Base-by-base conservation (phyloP, 2,329 filamentous ascomycete species). In the Pochonia chlamydosporia region DNA sequence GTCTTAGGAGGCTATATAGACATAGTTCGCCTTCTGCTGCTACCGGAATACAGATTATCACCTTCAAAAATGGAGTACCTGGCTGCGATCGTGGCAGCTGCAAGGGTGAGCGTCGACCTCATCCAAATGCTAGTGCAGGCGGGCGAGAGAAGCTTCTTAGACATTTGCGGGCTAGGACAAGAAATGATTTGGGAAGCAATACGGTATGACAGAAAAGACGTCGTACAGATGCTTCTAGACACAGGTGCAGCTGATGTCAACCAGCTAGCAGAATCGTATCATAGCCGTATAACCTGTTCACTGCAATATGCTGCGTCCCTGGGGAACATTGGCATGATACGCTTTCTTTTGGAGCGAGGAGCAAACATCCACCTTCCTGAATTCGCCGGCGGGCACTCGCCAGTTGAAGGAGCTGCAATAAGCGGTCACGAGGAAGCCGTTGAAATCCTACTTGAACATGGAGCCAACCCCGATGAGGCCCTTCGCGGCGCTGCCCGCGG, bases 281-380 rank as follows among this genome's bases (percentile, higher is more conserved):
- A 9, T 31, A 11, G 13, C 26, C 14, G 18, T 20, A 16, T 20
- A 16, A n/a, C 14, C 21, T 13, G 30, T 7, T 21, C 28, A 13
- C 42, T 44, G 16, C 30, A 24, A 36, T 43, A 16, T 18, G 40
- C 41, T 20, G 41, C 41, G 5, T 20, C n/a, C 16, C 25, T 33
- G 16, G 41, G 41, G 11, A 43, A 23, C 6, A 43, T n/a, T 23
- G 28, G 33, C 41, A 43, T 43, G 28, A 43, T 43, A 30, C 41
- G 20, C 28, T 43, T 33, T n/a, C 11, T 43, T 5, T 11, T 43
- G 5, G 41, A 33, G 8, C 41, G 41, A 33, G 28, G 41, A n/a
- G 41, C 18, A 8, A 18, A 21, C 28, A 23, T 43, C 18, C 24
- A 43, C 26, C 9, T 43, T 13, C 20, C 23, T 7, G 16, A 31